Base-by-base conservation (phyloP, 164 flowering plant species). In the Vitis rupestris region DNA sequence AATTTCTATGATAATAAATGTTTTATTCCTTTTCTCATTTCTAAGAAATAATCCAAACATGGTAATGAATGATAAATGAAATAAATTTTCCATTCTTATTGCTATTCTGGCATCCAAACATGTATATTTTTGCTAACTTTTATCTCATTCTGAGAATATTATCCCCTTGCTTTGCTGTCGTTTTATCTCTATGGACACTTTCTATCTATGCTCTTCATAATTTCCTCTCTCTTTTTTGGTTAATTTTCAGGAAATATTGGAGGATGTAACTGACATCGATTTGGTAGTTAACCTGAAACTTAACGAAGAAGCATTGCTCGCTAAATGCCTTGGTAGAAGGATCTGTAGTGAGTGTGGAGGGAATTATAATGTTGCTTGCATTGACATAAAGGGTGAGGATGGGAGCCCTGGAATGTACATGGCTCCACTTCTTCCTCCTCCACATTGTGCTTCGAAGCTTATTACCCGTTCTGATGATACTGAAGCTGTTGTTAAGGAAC, bases 261-360 rank as follows among this genome's bases (percentile, higher is more conserved):
- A 90, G 65, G 93, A 87, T 53, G 95, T 94, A 13, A 87, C 93
- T 1, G 90, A 89, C 19, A 86, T 91, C 54, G 97, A 91, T 64
- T 79, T 94, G 85, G 99, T 91, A 54, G 64, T 94, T 47, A 94
- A 94, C 72, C 78, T 94, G 63, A 92, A 87, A 80, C 95, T 92
- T 50, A 85, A 83, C 31, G 97, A 92, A 81, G 91, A 92, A 72
- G 90, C 89, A 19, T 70, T 94, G 64, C 75, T 94, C 75, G 90
- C 85, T 66, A 94, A 94, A 78, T 94, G 99, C 81, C 91, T 92
- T 51, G 99, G 99, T 64, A 88, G 99, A 75, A 89, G 99, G 78
- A 88, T 83, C 47, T 94, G 99, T 72, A 82, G 93, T 69, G 85
- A 92, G 73, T 94, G 99, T 75, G 93, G 95, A 44, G 83, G 82